Evolutionary conservation across 768 basidiomycete genomes (phyloP).

Genomic region (Gymnopilus junonius): DNA sequence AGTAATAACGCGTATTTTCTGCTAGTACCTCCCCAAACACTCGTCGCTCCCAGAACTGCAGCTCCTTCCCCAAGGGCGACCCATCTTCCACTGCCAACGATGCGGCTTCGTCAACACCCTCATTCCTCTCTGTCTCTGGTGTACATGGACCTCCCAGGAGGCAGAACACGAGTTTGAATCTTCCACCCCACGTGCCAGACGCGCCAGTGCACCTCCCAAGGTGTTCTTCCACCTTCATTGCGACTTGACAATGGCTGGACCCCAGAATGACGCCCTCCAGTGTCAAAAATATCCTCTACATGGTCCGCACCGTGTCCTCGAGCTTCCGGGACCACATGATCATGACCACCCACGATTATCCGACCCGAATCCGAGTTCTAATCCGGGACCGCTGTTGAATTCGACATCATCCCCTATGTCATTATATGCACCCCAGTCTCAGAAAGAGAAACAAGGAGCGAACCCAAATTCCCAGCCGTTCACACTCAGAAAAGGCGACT

Average conservation of each 20-base stretch:
- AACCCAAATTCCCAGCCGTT: background rate
- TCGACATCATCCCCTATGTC: slow-evolving; percentile 8
- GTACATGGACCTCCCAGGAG: slow-evolving; percentile 48
- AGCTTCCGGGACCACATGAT: background rate
- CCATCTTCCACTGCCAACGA: slow-evolving; percentile 47
- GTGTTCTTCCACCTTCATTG: slow-evolving; percentile 13
- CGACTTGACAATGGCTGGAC: background rate
- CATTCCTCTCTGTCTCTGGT: slow-evolving; percentile 56
- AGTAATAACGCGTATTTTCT: background rate
- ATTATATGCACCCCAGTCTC: slow-evolving; percentile 4
- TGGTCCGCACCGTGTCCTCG: background rate
- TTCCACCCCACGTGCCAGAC: slow-evolving; percentile 39
- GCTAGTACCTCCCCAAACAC: slow-evolving; percentile 49
- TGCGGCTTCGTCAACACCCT: slow-evolving; percentile 53
- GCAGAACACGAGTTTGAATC: slow-evolving; percentile 44
- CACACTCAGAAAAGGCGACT: background rate
- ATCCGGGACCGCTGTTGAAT: background rate
- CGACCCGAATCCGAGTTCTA: background rate
- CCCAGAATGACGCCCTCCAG: slow-evolving; percentile 11
- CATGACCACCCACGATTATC: too few relatives aligned
- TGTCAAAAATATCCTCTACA: background rate
- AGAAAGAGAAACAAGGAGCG: background rate
- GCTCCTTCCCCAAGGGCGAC: slow-evolving; percentile 42
- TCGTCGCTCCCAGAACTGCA: slow-evolving; percentile 51
- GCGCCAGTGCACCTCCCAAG: slow-evolving; percentile 35